Percentiles rank a stretch among this genome's conserved stretches.
These are phyloP conservation scores for Termitomyces sp. DNA, from an alignment of 768 basidiomycete species.

Conservation along the genomic window DNA sequence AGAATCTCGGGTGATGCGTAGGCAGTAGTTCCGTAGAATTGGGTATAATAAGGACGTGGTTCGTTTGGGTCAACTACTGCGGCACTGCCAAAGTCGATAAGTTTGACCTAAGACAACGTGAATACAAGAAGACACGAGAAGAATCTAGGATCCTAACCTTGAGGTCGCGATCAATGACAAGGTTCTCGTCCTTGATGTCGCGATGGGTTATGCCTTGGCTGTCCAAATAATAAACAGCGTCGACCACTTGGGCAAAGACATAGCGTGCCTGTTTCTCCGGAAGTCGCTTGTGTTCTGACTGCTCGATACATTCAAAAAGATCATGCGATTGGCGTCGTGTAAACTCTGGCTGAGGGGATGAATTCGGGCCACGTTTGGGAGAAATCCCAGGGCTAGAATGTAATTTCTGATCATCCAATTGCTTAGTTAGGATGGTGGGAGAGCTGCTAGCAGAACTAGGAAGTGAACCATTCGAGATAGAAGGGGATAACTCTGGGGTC, in stretches of 20 bases:
- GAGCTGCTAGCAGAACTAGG: constrained; percentile 43
- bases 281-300: constrained; percentile 74
- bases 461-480: constrained; percentile 45
- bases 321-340: constrained; percentile 83
- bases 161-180: constrained; percentile 72
- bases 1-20: constrained; percentile 96
- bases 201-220: constrained; percentile 86
- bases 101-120: constrained; percentile 60
- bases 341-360: constrained; percentile 36
- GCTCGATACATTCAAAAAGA: constrained; percentile 94
- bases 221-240: constrained; percentile 80
- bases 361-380: constrained; percentile 16
- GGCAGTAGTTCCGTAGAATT: constrained; percentile 92
- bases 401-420: constrained; percentile 3
- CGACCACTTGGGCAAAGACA: constrained; percentile 86
- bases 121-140: neutral
- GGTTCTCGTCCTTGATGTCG: constrained; percentile 97
- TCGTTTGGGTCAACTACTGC: constrained; percentile 63
- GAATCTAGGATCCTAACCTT: constrained; percentile 40
- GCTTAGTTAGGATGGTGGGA: constrained; percentile 12
- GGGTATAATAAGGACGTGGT: constrained; percentile 64
- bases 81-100: constrained; percentile 95
- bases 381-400: constrained; percentile 1
- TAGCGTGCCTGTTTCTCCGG: constrained; percentile 75
- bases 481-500: constrained; percentile 57